Evolutionary conservation across 2,329 filamentous ascomycete genomes (phyloP).

Genomic region (Pseudopithomyces maydicus): DNA sequence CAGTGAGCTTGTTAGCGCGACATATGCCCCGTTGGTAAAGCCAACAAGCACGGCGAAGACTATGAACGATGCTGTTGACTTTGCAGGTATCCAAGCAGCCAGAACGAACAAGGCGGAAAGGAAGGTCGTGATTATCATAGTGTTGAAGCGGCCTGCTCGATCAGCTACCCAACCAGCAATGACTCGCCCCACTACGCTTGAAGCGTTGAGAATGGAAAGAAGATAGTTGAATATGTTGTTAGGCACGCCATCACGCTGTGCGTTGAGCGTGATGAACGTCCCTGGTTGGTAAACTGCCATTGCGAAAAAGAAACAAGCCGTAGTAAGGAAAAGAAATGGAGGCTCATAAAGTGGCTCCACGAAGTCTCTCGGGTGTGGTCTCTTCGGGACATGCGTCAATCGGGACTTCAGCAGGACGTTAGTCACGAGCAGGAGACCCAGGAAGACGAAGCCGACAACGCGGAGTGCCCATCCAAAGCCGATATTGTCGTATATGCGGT

Average conservation of each 20-base stretch:
- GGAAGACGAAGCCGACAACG: conserved; percentile 1
- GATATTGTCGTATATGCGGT: background rate
- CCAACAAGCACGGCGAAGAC: conserved; percentile 1
- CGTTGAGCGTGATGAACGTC: background rate
- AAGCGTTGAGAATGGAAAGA: conserved; percentile 1
- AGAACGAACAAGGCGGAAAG: background rate
- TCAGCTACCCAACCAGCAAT: background rate
- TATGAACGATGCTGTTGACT: background rate
- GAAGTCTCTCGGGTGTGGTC: background rate
- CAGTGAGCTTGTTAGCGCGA: background rate
- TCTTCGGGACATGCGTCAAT: background rate
- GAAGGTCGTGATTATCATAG: background rate
- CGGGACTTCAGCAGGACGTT: background rate
- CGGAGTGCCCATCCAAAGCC: conserved; percentile 1
- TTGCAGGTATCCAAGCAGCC: conserved; percentile 1
- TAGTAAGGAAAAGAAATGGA: background rate
- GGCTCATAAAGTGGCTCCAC: background rate
- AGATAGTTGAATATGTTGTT: background rate
- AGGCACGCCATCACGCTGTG: background rate
- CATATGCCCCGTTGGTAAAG: background rate
- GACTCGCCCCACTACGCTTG: background rate
- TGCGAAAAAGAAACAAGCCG: conserved; percentile 1
- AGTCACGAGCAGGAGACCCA: background rate
- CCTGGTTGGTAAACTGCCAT: background rate
- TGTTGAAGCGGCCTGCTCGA: conserved; percentile 1